These are phyloP conservation scores for Malassezia obtusa DNA, from an alignment of 1,284 basidiomycete species.

Conservation along the genomic window DNA sequence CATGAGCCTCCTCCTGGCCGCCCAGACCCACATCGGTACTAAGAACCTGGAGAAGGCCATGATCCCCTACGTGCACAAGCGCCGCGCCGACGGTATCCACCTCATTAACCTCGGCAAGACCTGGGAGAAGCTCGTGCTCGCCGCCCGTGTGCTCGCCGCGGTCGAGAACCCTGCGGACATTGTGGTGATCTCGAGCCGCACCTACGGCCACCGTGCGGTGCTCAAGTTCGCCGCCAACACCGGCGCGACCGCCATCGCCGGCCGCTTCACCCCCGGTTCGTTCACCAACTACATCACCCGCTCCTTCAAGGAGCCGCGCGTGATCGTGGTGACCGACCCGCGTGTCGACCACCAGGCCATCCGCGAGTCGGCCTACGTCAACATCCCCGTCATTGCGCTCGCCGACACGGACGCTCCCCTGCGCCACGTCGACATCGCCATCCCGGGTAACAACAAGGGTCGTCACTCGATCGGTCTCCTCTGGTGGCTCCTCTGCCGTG, in stretches of 20 bases:
- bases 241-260: slow-evolving; percentile 94
- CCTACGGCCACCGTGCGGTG: slow-evolving; percentile 97
- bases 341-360: slow-evolving; percentile 99
- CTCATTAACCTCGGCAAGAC: slow-evolving; percentile 98
- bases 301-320: slow-evolving; percentile 98
- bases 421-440: slow-evolving; percentile 93
- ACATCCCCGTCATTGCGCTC: slow-evolving; percentile 98
- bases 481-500: slow-evolving; percentile 97
- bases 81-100: slow-evolving; percentile 89
- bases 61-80: slow-evolving; percentile 95
- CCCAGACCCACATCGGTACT: slow-evolving; percentile 74
- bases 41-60: slow-evolving; percentile 99
- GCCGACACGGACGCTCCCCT: slow-evolving; percentile 96
- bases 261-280: slow-evolving; percentile 95
- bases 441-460: slow-evolving; percentile 99
- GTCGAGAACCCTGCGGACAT: slow-evolving; percentile 97
- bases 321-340: slow-evolving; percentile 96
- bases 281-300: slow-evolving; percentile 98
- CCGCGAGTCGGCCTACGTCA: slow-evolving; percentile 98
- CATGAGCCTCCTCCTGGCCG: slow-evolving; percentile 85
- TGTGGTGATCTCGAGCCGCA: slow-evolving; percentile 92
- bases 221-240: slow-evolving; percentile 97
- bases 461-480: slow-evolving; percentile 92
- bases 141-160: slow-evolving; percentile 47
- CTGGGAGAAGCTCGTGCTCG: slow-evolving; percentile 78